These are phyloP conservation scores for Beta vulgaris DNA, from an alignment of 148 eudicot genomes.

Conservation along the genomic window DNA sequence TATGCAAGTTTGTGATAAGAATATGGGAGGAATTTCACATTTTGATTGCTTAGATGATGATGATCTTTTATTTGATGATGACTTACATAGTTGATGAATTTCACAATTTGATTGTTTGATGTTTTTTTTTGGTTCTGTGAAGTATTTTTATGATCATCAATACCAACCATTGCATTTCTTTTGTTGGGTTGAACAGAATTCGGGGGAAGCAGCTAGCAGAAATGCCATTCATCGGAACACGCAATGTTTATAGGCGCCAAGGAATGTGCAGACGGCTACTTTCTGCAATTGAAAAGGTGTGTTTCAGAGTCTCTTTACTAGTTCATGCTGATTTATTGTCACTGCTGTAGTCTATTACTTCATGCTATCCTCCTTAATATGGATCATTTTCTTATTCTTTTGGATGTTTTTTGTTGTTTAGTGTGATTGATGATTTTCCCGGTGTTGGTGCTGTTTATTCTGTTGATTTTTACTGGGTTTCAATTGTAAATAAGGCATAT, in stretches of 20 bases:
- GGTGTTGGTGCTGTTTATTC: neutral
- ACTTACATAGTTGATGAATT: too few relatives aligned
- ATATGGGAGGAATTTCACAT: neutral
- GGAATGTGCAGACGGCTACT: slow-evolving; percentile 94
- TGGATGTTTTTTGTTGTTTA: neutral
- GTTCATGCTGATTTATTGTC: neutral
- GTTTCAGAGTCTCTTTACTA: slow-evolving; percentile 17
- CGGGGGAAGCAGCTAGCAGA: slow-evolving; percentile 83
- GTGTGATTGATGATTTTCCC: neutral
- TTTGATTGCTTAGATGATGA: neutral
- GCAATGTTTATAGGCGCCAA: slow-evolving; percentile 73
- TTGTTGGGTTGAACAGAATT: slow-evolving; percentile 46
- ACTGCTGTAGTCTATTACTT: neutral
- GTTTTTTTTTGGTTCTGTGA: too few relatives aligned
- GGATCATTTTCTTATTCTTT: neutral
- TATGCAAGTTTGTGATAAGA: neutral
- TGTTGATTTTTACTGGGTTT: neutral
- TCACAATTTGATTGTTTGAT: too few relatives aligned
- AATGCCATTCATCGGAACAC: slow-evolving; percentile 98
- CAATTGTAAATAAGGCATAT: neutral
- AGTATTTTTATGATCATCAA: neutral
- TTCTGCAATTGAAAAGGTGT: slow-evolving; percentile 66
- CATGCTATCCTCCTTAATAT: neutral
- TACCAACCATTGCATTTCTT: neutral
- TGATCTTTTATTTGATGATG: neutral